Base-by-base conservation (phyloP, 495 filamentous ascomycete species). In the Podospora fimiseda region DNA sequence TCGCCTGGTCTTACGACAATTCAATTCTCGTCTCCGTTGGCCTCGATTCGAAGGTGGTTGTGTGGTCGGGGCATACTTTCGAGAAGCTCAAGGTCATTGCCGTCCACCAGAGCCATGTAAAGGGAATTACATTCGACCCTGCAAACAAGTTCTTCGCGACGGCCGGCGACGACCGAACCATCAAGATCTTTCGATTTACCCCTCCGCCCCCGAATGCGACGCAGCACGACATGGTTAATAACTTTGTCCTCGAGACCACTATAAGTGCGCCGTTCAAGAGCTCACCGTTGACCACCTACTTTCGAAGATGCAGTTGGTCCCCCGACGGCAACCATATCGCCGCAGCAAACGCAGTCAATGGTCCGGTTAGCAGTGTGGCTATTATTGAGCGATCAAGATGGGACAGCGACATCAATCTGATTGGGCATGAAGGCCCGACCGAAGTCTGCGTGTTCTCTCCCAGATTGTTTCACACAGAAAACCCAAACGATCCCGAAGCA, bases 71-170 rank as follows among this genome's bases (percentile, higher is more conserved):
- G 14, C 84, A 90, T 68, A 96, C 92, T 15, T 99, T 99, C 59
- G 93, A 99, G 70, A 96, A 95, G 73, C 77, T 99, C 48, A 97
- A 96, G 75, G 89, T 86, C 2, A 74, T 99, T 9, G 82, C 87
- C 7, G 81, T 88, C 38, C 93, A 99, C 61, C 88, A 94, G 63
- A 96, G 90, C 62, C 93, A 96, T 62, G 94, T 99, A 65, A 99
- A 99, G 68, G 93, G 93, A 20, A 88, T 99, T 61, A 95, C 90
- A 1, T 99, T 99, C 63, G 93, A 99, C 62, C 93, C 93, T 1
- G 94, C 94, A 16, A 97, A 96, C 72, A 97, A 97, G 64, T 97
- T 95, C 74, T 99, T 99, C 70, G 93, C 93, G 22, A 99, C 93
- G 1, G 90, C 93, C 1, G 95, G 89, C 70, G 93, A 99, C 65